phyloP scores from a whole-genome alignment of 2,329 filamentous ascomycete species.

The Hypoxylon sp. region DNA sequence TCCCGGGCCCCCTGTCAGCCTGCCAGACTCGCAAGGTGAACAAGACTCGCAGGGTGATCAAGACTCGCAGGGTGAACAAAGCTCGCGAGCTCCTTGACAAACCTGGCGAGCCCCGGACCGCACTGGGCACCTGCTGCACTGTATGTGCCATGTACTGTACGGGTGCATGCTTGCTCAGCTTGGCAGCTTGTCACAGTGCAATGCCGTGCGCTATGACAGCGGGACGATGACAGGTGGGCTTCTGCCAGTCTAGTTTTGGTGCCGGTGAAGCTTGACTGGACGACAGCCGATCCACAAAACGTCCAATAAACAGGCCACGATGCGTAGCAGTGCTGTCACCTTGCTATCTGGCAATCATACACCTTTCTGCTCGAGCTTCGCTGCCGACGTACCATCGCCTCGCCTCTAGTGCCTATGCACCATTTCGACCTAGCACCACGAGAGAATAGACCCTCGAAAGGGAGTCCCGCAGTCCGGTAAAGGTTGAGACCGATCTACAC shows the following conservation, averaged over 20 bases:
- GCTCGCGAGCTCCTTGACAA: too few species aligned
- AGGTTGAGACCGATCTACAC: not conserved
- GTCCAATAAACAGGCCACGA: conserved; percentile 3
- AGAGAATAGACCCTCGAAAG: not conserved
- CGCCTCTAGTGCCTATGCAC: not conserved
- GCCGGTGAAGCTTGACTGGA: conserved; percentile 28
- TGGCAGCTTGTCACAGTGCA: not conserved
- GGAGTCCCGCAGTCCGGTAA: too few species aligned
- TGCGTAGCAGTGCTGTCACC: not conserved
- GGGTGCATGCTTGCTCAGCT: too few species aligned
- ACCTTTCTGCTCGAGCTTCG: not conserved
- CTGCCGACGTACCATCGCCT: not conserved
- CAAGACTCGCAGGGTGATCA: too few species aligned
- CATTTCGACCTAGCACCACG: not conserved
- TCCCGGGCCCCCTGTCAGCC: too few species aligned
- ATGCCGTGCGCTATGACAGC: not conserved
- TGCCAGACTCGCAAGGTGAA: too few species aligned
- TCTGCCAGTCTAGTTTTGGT: not conserved
- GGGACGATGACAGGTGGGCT: too few species aligned
- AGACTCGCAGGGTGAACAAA: too few species aligned
- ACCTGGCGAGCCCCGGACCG: too few species aligned
- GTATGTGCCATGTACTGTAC: too few species aligned
- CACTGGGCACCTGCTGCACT: too few species aligned
- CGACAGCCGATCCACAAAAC: conserved; percentile 10
- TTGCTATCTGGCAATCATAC: not conserved